phyloP scores from a whole-genome alignment of 108 stramenopile species.

The Conticribra guillardii region DNA sequence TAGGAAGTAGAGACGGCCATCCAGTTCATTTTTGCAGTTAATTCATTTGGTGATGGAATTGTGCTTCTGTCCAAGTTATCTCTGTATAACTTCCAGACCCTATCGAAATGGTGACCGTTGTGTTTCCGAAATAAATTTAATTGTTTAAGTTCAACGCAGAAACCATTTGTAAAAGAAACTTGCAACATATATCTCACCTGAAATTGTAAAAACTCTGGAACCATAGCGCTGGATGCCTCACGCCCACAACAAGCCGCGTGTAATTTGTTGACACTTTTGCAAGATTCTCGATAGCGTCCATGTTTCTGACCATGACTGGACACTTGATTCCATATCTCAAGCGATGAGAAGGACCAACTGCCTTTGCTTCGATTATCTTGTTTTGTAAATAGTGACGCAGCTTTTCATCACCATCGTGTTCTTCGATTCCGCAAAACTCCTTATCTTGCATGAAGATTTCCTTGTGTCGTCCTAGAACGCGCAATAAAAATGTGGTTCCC shows the following conservation, averaged over 20 bases:
- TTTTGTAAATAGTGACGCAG: slow-evolving; percentile 10
- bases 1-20: slow-evolving; percentile 8
- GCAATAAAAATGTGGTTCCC: not conserved
- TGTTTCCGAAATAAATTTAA: too few relatives aligned
- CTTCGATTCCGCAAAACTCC: slow-evolving; percentile 28
- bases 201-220: slow-evolving; percentile 56
- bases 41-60: slow-evolving; percentile 15
- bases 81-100: not conserved
- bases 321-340: slow-evolving; percentile 46
- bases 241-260: slow-evolving; percentile 34
- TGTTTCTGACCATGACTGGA: slow-evolving; percentile 24
- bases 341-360: not conserved
- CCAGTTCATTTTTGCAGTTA: slow-evolving; percentile 13
- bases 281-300: slow-evolving; percentile 26
- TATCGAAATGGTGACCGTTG: too few relatives aligned
- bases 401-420: slow-evolving; percentile 1
- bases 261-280: slow-evolving; percentile 12
- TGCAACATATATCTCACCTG: not conserved
- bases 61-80: not conserved
- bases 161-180: not conserved
- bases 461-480: not conserved
- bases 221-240: slow-evolving; percentile 45
- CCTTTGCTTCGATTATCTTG: slow-evolving; percentile 13
- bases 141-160: too few relatives aligned
- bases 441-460: slow-evolving; percentile 7